These are phyloP conservation scores for Lactarius psammicola DNA, from an alignment of 768 basidiomycete genomes.

Conservation along the genomic window DNA sequence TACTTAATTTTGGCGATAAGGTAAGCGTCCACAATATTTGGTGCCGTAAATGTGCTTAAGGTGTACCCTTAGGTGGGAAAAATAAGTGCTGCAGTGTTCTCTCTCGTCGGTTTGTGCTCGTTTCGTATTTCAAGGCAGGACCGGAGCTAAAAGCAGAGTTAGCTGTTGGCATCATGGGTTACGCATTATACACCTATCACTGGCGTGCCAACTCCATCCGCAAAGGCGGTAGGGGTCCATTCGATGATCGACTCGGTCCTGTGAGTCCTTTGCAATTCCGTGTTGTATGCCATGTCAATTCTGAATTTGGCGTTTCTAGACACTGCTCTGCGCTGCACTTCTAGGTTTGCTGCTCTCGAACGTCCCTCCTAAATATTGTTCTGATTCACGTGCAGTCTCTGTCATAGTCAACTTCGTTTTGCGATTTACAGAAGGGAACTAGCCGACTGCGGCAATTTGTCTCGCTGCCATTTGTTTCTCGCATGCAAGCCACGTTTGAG, in stretches of 20 bases:
- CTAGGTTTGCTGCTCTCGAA: slow-evolving; percentile 50
- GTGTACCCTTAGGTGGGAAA: slow-evolving; percentile 67
- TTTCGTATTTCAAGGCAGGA: neutral
- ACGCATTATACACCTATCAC: slow-evolving; percentile 93
- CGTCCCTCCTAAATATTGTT: slow-evolving; percentile 6
- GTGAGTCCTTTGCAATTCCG: slow-evolving; percentile 51
- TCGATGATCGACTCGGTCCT: slow-evolving; percentile 94
- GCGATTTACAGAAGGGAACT: slow-evolving; percentile 55
- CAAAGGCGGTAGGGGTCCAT: slow-evolving; percentile 86
- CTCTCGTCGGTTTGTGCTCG: slow-evolving; percentile 71
- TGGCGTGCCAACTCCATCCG: slow-evolving; percentile 95
- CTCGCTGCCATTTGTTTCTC: neutral
- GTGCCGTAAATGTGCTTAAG: slow-evolving; percentile 8
- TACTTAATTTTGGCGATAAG: slow-evolving; percentile 98
- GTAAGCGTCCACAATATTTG: slow-evolving; percentile 39
- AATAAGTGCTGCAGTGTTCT: slow-evolving; percentile 97
- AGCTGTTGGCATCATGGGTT: slow-evolving; percentile 98
- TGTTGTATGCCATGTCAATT: neutral
- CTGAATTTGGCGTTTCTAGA: slow-evolving; percentile 45
- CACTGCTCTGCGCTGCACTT: slow-evolving; percentile 77
- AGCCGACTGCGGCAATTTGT: neutral
- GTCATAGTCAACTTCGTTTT: slow-evolving; percentile 84
- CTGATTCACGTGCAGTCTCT: slow-evolving; percentile 54
- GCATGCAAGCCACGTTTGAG: neutral
- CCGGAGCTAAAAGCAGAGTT: slow-evolving; percentile 14